phyloP scores from a whole-genome alignment of 140 eudicot genomes.

The Eryngium alpinum region DNA sequence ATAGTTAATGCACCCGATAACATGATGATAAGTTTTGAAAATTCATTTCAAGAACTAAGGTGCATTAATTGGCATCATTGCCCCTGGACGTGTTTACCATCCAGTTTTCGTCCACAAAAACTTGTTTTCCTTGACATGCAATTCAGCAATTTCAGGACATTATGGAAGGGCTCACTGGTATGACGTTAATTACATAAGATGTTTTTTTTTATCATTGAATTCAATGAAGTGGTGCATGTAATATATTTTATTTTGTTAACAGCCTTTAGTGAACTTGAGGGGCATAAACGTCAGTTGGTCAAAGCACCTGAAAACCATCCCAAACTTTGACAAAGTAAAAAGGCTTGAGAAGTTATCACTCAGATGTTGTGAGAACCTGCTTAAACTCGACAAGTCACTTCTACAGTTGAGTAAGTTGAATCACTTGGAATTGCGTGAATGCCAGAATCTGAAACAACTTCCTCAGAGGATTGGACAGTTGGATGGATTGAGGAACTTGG shows the following conservation, averaged over 20 bases:
- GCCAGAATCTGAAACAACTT: neutral
- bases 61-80: constrained; percentile 27
- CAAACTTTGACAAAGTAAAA: neutral
- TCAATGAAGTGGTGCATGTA: neutral
- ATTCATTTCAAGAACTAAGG: constrained; percentile 20
- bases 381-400: neutral
- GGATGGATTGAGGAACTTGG: neutral
- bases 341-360: neutral
- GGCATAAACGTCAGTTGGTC: neutral
- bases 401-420: neutral
- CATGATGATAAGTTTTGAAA: constrained; percentile 23
- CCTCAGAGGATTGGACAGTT: neutral
- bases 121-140: constrained; percentile 25
- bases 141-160: constrained; percentile 5
- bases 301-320: neutral
- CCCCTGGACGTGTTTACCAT: constrained; percentile 13
- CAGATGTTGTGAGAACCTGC: neutral
- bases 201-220: neutral
- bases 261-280: neutral
- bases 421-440: neutral
- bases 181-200: neutral
- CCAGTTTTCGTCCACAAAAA: constrained; percentile 4
- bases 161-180: neutral
- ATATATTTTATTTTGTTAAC: neutral
- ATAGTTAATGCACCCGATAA: constrained; percentile 12